Evolutionary conservation across 2,329 filamentous ascomycete genomes (phyloP).

Genomic region (Macrophomina phaseolina): DNA sequence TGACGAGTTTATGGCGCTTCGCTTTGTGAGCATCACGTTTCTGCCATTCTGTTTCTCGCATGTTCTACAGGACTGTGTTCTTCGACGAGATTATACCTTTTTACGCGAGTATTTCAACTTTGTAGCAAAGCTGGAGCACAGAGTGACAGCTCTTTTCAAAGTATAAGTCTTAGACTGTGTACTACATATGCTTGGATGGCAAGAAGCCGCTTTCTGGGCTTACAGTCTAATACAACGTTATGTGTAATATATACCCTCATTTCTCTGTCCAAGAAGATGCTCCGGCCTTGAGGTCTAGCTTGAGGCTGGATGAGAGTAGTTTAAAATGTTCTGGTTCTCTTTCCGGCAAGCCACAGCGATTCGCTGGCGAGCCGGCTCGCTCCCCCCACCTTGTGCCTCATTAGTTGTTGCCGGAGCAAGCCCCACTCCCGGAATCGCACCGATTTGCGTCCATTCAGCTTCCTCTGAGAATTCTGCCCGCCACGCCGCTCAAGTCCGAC

Average conservation of each 20-base stretch:
- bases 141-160: too few species aligned
- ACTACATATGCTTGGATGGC: too few species aligned
- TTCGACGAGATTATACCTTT: neutral
- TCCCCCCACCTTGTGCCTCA: neutral
- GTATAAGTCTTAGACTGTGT: too few species aligned
- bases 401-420: neutral
- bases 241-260: too few species aligned
- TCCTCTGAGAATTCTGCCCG: conserved; percentile 10
- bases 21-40: neutral
- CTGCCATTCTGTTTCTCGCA: neutral
- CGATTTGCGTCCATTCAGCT: neutral
- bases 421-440: conserved; percentile 5
- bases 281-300: too few species aligned
- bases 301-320: too few species aligned
- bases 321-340: neutral
- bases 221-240: too few species aligned
- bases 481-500: conserved; percentile 21
- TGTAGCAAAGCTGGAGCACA: neutral
- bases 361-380: neutral
- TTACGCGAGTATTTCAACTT: neutral
- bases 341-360: conserved; percentile 5
- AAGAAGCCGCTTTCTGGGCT: too few species aligned
- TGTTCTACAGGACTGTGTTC: neutral
- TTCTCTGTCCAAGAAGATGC: too few species aligned
- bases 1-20: conserved; percentile 17